phyloP scores from a whole-genome alignment of 805 yeast genomes.

The Ogataea pignaliae region DNA sequence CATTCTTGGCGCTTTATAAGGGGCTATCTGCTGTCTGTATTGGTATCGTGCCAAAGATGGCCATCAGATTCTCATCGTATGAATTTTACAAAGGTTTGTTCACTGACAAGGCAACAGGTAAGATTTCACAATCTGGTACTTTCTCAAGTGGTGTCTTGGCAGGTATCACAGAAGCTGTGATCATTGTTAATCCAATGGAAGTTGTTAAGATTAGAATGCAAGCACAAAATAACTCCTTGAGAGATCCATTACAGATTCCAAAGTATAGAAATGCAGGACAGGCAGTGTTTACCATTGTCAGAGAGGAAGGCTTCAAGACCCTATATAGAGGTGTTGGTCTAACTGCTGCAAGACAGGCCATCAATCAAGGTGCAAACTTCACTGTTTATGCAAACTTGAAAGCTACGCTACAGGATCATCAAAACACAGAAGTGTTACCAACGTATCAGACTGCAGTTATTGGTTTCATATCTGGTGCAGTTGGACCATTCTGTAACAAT shows the following conservation, averaged over 20 bases:
- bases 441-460: slow-evolving; percentile 91
- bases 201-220: slow-evolving; percentile 95
- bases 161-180: slow-evolving; percentile 92
- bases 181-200: slow-evolving; percentile 95
- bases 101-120: slow-evolving; percentile 54
- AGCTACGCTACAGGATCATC: slow-evolving; percentile 61
- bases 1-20: slow-evolving; percentile 82
- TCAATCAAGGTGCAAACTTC: slow-evolving; percentile 97
- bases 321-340: slow-evolving; percentile 91
- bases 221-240: slow-evolving; percentile 91
- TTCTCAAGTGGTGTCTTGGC: slow-evolving; percentile 96
- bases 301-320: slow-evolving; percentile 87
- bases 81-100: slow-evolving; percentile 78
- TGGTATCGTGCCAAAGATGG: slow-evolving; percentile 98
- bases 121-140: slow-evolving; percentile 66
- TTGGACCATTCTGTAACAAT: slow-evolving; percentile 96
- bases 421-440: slow-evolving; percentile 59
- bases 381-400: slow-evolving; percentile 88
- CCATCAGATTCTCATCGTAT: slow-evolving; percentile 90
- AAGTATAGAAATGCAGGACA: slow-evolving; percentile 92
- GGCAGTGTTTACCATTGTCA: slow-evolving; percentile 75
- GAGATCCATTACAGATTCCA: slow-evolving; percentile 71
- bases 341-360: slow-evolving; percentile 97
- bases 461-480: slow-evolving; percentile 92
- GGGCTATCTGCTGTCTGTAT: slow-evolving; percentile 96